Evolutionary conservation across 1,284 basidiomycete species (phyloP), one percentile per base, ranked within the genome.

Genomic region (Neolentinus lepideus): DNA sequence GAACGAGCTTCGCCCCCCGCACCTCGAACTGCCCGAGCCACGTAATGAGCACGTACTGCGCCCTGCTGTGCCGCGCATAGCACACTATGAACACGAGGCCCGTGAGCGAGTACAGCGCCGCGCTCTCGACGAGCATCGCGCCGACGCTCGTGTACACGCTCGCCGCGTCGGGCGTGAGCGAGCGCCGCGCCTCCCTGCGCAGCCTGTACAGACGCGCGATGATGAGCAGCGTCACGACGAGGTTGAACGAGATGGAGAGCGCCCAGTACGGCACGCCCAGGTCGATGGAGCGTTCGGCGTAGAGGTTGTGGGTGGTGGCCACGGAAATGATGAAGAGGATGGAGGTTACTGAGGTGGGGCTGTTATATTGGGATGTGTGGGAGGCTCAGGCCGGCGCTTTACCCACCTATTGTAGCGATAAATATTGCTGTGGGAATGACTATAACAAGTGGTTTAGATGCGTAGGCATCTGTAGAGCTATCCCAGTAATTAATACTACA

Each of bases 391-490:
- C n/a, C n/a, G n/a, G n/a, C n/a, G n/a, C n/a, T n/a, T n/a, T n/a
- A n/a, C n/a, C n/a, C n/a, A 62, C 59, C 48, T 35, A 60, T 38
- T 8, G 58, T 54, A 35, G 53, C 60, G 22, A 63, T 33, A 53
- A 60, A 63, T 10, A 61, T 47, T 2, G 64, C 52, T 8, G 56
- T 29, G 1, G 62, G 63, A 12, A 65, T 31, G 36, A 62, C 29
- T 27, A 63, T 60, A 25, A 65, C 38, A 21, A 47, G 43, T 19
- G 24, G 56, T 43, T 56, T 57, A 21, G 55, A 59, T 19, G 47
- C 33, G 50, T 56, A 64, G 62, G 35, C 58, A 57, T 27, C 63
- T 60, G 51, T 62, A 61, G 29, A 65, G 50, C 63, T 63, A n/a
- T n/a, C n/a, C n/a, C n/a, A 53, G 10, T 8, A 21, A 19, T 2